Percentiles rank a stretch among this genome's conserved stretches.
phyloP scores from a whole-genome alignment of 2,329 filamentous ascomycete species.

The Pseudogymnoascus sp. region DNA sequence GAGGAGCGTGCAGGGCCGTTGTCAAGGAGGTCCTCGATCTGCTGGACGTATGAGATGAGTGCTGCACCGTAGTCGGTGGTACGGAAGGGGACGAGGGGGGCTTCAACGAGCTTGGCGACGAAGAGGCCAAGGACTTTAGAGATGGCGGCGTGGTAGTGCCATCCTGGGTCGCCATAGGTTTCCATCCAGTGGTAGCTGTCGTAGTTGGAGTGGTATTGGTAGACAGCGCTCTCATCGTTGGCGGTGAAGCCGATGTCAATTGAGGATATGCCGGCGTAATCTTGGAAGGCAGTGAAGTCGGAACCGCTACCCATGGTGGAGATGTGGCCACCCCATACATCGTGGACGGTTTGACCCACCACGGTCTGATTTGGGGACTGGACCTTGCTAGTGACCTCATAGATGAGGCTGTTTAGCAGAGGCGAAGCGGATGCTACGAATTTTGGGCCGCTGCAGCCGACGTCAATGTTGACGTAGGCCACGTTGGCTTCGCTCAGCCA shows the following conservation, averaged over 20 bases:
- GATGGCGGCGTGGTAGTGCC: conserved; percentile 51
- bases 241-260: conserved; percentile 48
- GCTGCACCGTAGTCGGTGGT: conserved; percentile 36
- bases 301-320: conserved; percentile 54
- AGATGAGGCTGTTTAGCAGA: conserved; percentile 52
- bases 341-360: conserved; percentile 31
- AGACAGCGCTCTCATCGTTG: conserved; percentile 41
- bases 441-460: conserved; percentile 51
- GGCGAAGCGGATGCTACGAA: conserved; percentile 52
- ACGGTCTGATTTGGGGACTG: conserved; percentile 31
- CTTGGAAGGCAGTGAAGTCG: conserved; percentile 60
- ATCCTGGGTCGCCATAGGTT: conserved; percentile 60
- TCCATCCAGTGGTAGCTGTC: conserved; percentile 82
- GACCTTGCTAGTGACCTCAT: conserved; percentile 46
- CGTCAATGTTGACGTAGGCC: conserved; percentile 72
- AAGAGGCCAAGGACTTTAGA: conserved; percentile 45
- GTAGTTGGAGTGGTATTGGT: conserved; percentile 78
- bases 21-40: conserved; percentile 24
- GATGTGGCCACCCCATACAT: conserved; percentile 46
- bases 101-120: conserved; percentile 40
- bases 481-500: conserved; percentile 66
- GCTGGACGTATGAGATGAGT: conserved; percentile 24
- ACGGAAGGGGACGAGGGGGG: conserved; percentile 43
- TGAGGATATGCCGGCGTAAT: conserved; percentile 42
- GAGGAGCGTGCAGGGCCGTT: conserved; percentile 13